phyloP scores from a whole-genome alignment of 2,329 filamentous ascomycete species.

The Cryoendolithus antarcticus region DNA sequence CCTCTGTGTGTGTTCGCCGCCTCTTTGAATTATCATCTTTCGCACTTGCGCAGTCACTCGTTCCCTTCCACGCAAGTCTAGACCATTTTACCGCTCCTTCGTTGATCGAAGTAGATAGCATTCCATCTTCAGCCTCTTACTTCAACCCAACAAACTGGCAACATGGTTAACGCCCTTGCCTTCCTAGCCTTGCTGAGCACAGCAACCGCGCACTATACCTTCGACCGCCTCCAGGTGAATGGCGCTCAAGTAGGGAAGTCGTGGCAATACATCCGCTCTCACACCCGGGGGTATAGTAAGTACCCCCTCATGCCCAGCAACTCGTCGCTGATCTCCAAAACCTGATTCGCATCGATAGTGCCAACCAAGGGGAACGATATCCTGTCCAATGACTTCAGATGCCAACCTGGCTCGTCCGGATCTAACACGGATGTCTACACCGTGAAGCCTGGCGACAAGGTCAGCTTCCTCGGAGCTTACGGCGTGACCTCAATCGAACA shows the following conservation, averaged over 20 bases:
- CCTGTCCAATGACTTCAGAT: constrained; percentile 16
- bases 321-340: too few relatives aligned
- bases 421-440: constrained; percentile 24
- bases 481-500: constrained; percentile 12
- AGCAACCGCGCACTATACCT: constrained; percentile 23
- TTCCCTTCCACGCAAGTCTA: background rate
- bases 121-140: background rate
- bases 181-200: constrained; percentile 17
- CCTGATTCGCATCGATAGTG: background rate
- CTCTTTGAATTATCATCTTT: background rate
- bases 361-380: constrained; percentile 20
- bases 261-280: constrained; percentile 35
- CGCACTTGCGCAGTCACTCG: constrained; percentile 4
- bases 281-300: constrained; percentile 5
- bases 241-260: constrained; percentile 25
- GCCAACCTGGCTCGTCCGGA: constrained; percentile 11
- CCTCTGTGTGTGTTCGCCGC: too few relatives aligned
- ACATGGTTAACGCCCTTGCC: constrained; percentile 23
- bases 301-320: too few relatives aligned
- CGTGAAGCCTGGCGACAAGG: constrained; percentile 9
- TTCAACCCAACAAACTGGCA: constrained; percentile 10
- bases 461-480: constrained; percentile 10
- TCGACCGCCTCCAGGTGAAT: constrained; percentile 30
- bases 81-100: constrained; percentile 1
- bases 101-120: constrained; percentile 4